Evolutionary conservation across 179 eudicot species (phyloP).

Genomic region (Gypsophila paniculata): DNA sequence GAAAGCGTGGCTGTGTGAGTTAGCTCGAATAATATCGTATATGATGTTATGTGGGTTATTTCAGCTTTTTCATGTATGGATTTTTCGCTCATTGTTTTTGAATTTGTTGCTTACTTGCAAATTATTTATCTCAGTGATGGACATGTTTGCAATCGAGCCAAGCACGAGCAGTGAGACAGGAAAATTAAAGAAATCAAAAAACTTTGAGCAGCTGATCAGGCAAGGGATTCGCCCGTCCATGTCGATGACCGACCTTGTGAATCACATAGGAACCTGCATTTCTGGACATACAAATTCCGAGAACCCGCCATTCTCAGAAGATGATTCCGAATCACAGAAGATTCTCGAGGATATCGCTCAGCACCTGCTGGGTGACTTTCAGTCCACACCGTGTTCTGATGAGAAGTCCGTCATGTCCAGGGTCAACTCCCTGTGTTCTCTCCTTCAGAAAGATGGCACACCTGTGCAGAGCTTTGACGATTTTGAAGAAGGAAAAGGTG

Average conservation of each 20-base stretch:
- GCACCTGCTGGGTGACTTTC: slow-evolving; percentile 36
- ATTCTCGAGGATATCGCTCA: slow-evolving; percentile 40
- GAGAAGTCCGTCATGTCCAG: slow-evolving; percentile 41
- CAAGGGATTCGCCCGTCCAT: slow-evolving; percentile 43
- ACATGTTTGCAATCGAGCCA: slow-evolving; percentile 33
- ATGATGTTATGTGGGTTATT: not conserved
- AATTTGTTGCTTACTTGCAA: not conserved
- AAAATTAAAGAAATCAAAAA: slow-evolving; percentile 23
- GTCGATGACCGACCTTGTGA: slow-evolving; percentile 43
- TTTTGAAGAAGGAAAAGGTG: slow-evolving; percentile 13
- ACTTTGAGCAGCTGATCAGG: slow-evolving; percentile 37
- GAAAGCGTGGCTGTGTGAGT: not conserved
- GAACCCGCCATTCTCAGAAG: slow-evolving; percentile 23
- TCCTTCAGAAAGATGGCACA: slow-evolving; percentile 38
- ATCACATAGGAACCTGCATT: slow-evolving; percentile 43
- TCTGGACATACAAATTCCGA: slow-evolving; percentile 23
- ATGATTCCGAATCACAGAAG: slow-evolving; percentile 32
- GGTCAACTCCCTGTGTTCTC: slow-evolving; percentile 40
- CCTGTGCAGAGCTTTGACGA: slow-evolving; percentile 23
- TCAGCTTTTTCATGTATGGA: not conserved
- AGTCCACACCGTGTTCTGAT: slow-evolving; percentile 34
- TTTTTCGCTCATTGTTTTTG: not conserved
- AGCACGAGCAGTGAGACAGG: slow-evolving; percentile 23
- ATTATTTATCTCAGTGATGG: slow-evolving; percentile 34
- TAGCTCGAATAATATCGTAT: not conserved